Base-by-base conservation (phyloP, 257 asterid genomes). In the Anisodus acutangulus region DNA sequence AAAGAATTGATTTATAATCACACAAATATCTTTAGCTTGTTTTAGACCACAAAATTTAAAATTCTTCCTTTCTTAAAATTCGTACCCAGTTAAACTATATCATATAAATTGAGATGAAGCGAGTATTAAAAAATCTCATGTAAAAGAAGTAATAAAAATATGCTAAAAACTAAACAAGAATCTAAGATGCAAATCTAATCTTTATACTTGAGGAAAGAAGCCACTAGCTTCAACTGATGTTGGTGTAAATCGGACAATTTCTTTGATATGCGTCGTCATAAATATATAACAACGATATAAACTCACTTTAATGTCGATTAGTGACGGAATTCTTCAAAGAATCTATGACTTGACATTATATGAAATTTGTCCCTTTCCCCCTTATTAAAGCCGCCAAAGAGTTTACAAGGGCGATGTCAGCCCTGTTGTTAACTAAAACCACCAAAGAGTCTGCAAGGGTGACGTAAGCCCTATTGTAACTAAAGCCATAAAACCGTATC, bases 351-450 rank as follows among this genome's bases (percentile, higher is more conserved):
- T 47, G 11, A 22, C 11, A 1, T 72, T n/a, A 19, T 72, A 5
- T 2, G 8, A 0, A 17, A n/a, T 6, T 43, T n/a, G 5, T 0
- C 13, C 0, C 1, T 43, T 71, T 43, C 0, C 9, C 8, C 1
- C 2, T 71, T n/a, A 5, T 71, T 43, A 71, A 71, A 43, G 17
- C 37, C 1, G 37, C 12, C 4, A 17, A 45, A 71, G 16, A 43
- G 57, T 70, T 43, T 0, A 3, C 2, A n/a, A 17, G 9, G 55
- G 16, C 2, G 2, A 1, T n/a, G 17, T 4, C 17, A 8, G 16
- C 15, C 17, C 2, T 69, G 8, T 17, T 70, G 17, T 9, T 70
- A 1, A 43, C 2, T 26, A 70, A 70, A 43, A 16, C 6, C 8
- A 16, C 16, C 37, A 41, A 41, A 41, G 57, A 53, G 57, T 53